A percentile compares a stretch with the other conserved stretches of the same genome.
Evolutionary conservation across 495 filamentous ascomycete genomes (phyloP).

Genomic region (Penicillium goetzii): DNA sequence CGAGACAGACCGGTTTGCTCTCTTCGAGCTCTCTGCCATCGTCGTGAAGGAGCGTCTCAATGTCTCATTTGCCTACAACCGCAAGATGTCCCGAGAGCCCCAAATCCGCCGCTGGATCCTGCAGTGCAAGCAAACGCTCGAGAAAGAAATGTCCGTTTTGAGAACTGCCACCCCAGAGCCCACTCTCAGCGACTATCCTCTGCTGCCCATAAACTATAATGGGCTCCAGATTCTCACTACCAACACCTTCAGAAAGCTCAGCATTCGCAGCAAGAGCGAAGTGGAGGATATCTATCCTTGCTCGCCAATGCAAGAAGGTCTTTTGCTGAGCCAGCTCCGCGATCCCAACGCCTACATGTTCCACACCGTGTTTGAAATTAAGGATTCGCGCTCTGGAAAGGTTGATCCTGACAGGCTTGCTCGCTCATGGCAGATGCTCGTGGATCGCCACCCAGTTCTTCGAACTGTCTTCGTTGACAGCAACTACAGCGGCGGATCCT

Average conservation of each 20-base stretch:
- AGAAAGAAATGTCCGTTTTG: conserved; percentile 55
- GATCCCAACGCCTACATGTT: conserved; percentile 52
- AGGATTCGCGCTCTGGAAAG: conserved; percentile 23
- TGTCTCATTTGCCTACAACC: conserved; percentile 64
- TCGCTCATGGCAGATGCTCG: conserved; percentile 57
- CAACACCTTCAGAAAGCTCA: conserved; percentile 52
- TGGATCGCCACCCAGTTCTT: conserved; percentile 57
- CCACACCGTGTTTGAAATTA: conserved; percentile 52
- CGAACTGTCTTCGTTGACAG: conserved; percentile 61
- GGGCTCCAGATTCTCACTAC: conserved; percentile 47
- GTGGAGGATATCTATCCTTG: conserved; percentile 67
- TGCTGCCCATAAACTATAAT: conserved; percentile 64
- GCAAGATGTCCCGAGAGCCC: conserved; percentile 57
- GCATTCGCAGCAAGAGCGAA: conserved; percentile 46
- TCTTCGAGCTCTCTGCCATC: conserved; percentile 66
- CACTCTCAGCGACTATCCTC: conserved; percentile 65
- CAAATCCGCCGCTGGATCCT: conserved; percentile 63
- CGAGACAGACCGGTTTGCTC: conserved; percentile 56
- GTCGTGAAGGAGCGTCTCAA: conserved; percentile 62
- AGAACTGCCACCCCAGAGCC: conserved; percentile 54
- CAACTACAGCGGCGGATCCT: conserved; percentile 52
- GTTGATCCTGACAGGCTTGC: conserved; percentile 47
- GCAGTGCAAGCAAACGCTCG: conserved; percentile 61
- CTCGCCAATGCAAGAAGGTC: conserved; percentile 67
- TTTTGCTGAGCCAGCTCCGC: conserved; percentile 65